These are phyloP conservation scores for Vitis rupestris DNA, from an alignment of 164 flowering plant genomes.

Conservation along the genomic window DNA sequence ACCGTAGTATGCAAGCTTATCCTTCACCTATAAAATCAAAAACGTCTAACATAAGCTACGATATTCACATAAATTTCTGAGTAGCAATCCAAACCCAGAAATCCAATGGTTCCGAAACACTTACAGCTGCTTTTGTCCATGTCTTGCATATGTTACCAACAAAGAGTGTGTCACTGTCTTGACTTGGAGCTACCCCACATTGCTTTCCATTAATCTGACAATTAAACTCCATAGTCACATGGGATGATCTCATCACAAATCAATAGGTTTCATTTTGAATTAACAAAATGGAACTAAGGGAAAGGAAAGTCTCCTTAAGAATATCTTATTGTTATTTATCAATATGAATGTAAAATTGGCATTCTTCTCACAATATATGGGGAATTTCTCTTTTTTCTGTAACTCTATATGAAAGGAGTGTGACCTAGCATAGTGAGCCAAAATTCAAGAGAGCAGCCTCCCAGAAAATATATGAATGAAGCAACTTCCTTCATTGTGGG, in stretches of 20 bases:
- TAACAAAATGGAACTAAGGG: background rate
- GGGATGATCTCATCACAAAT: background rate
- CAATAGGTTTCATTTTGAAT: background rate
- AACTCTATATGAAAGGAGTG: no score
- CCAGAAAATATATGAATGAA: no score
- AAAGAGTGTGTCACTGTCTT: slow-evolving; percentile 31
- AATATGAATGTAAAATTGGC: no score
- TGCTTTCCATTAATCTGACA: slow-evolving; percentile 30
- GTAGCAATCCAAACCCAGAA: background rate
- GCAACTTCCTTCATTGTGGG: no score
- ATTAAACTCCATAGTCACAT: background rate
- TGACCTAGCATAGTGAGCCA: no score
- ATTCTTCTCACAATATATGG: no score
- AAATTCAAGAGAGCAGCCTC: no score
- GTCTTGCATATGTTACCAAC: slow-evolving; percentile 31
- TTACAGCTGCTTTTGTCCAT: slow-evolving; percentile 28
- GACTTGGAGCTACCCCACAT: slow-evolving; percentile 31
- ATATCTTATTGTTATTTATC: no score
- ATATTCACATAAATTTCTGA: background rate
- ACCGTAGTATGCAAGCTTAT: slow-evolving; percentile 26
- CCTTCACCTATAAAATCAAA: slow-evolving; percentile 23
- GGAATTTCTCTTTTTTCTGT: no score
- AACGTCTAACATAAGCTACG: background rate
- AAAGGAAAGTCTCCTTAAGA: background rate
- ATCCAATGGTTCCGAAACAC: slow-evolving; percentile 2